Percentiles rank a stretch among this genome's conserved stretches.
phyloP scores from a whole-genome alignment of 2,329 filamentous ascomycete species.

The Trichoderma pleuroti region DNA sequence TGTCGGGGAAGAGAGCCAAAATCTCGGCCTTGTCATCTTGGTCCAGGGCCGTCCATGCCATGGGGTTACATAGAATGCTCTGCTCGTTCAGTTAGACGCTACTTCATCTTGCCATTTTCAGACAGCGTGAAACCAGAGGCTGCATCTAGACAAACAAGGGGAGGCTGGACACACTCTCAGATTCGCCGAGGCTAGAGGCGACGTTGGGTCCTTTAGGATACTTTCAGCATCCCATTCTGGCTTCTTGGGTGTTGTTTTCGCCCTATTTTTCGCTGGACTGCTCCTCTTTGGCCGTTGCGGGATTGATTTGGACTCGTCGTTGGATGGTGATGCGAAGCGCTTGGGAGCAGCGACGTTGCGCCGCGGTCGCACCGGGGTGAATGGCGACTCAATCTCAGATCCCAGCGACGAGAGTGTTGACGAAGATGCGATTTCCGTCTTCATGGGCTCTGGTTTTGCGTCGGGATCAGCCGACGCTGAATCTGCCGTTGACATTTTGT shows the following conservation, averaged over 20 bases:
- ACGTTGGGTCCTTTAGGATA: slow-evolving; percentile 37
- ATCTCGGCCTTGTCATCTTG: slow-evolving; percentile 35
- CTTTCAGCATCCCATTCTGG: slow-evolving; percentile 37
- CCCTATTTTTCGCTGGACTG: background rate
- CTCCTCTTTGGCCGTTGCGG: slow-evolving; percentile 7
- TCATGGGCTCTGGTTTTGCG: background rate
- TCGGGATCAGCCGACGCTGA: background rate
- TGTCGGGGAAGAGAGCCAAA: slow-evolving; percentile 37
- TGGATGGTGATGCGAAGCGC: background rate
- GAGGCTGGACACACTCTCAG: slow-evolving; percentile 32
- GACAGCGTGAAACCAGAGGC: background rate
- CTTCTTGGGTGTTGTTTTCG: slow-evolving; percentile 22
- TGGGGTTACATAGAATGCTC: slow-evolving; percentile 37
- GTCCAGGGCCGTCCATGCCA: slow-evolving; percentile 38
- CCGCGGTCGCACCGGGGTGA: slow-evolving; percentile 1
- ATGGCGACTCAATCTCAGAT: background rate
- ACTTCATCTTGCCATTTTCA: background rate
- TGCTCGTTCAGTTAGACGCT: slow-evolving; percentile 20
- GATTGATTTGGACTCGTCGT: background rate
- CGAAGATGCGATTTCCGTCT: background rate
- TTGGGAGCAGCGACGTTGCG: background rate
- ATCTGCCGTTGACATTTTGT: background rate
- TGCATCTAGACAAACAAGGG: background rate
- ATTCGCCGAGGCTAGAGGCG: slow-evolving; percentile 38
- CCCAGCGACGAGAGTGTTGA: background rate